Conservation (phyloP, 345 rosid genomes). For the Rhodomyrtus tomentosa region DNA sequence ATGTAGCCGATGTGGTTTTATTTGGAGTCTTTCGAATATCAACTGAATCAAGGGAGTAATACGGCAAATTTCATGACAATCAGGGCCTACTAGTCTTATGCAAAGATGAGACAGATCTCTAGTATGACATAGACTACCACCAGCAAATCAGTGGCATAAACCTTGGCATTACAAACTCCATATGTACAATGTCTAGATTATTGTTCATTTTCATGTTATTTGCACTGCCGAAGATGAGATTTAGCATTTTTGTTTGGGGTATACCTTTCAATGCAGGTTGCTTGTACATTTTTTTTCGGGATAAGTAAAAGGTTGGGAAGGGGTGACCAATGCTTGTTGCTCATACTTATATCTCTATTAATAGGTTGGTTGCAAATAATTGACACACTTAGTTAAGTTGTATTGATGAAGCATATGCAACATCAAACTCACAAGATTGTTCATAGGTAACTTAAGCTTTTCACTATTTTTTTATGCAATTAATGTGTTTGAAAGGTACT, state of each 20-base stretch:
- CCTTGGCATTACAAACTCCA: neutral
- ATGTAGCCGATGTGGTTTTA: neutral
- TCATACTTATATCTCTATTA: neutral
- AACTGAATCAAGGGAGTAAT: neutral
- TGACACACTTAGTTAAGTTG: neutral
- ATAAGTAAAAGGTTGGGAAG: neutral
- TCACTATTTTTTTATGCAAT: neutral
- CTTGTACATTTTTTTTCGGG: neutral
- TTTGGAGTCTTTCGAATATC: neutral
- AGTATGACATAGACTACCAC: neutral
- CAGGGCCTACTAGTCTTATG: neutral
- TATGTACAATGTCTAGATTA: neutral
- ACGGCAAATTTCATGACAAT: neutral
- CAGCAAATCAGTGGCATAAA: neutral
- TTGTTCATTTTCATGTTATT: neutral
- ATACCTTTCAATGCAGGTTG: neutral
- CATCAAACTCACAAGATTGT: neutral
- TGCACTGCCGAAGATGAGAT: neutral
- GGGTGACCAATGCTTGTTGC: neutral
- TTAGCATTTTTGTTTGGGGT: neutral
- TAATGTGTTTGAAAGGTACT: neutral
- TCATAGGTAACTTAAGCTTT: neutral
- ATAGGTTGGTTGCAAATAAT: neutral
- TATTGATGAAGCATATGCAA: neutral
- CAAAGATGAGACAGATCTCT: neutral